Evolutionary conservation across 1,284 basidiomycete genomes (phyloP).

Genomic region (Cutaneotrichosporon spelunceum): DNA sequence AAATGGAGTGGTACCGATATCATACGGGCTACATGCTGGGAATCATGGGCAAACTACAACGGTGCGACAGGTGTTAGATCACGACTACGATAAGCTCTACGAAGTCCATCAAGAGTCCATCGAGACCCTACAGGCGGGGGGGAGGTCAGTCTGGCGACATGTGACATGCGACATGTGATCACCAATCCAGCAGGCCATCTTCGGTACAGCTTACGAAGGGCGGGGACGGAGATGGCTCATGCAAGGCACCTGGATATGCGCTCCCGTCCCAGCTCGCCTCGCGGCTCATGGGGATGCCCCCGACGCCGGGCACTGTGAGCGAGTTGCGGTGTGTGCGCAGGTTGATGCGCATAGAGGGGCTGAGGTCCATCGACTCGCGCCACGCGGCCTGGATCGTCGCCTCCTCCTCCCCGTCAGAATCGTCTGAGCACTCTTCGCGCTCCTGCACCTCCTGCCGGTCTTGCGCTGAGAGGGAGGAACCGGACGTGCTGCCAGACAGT

Average conservation of each 20-base stretch:
- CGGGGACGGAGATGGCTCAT: background rate
- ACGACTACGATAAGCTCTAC: background rate
- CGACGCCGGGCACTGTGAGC: background rate
- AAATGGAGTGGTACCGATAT: background rate
- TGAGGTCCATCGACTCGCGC: background rate
- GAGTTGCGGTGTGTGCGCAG: background rate
- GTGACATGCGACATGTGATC: background rate
- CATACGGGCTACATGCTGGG: background rate
- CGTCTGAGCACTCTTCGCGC: background rate
- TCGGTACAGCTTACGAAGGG: background rate
- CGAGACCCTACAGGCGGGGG: too few relatives aligned
- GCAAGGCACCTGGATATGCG: background rate
- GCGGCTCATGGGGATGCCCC: background rate
- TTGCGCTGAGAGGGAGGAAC: background rate
- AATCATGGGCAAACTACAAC: background rate
- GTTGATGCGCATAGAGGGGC: background rate
- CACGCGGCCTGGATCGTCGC: background rate
- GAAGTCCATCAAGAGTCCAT: background rate
- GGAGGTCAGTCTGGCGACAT: background rate
- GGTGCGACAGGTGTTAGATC: background rate
- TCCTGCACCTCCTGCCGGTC: background rate
- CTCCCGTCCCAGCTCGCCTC: constrained; percentile 1
- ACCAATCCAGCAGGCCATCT: constrained; percentile 5
- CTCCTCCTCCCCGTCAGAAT: background rate
- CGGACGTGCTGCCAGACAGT: background rate